Base-by-base conservation (phyloP, 805 yeast genomes). In the Clavispora santaluciae region DNA sequence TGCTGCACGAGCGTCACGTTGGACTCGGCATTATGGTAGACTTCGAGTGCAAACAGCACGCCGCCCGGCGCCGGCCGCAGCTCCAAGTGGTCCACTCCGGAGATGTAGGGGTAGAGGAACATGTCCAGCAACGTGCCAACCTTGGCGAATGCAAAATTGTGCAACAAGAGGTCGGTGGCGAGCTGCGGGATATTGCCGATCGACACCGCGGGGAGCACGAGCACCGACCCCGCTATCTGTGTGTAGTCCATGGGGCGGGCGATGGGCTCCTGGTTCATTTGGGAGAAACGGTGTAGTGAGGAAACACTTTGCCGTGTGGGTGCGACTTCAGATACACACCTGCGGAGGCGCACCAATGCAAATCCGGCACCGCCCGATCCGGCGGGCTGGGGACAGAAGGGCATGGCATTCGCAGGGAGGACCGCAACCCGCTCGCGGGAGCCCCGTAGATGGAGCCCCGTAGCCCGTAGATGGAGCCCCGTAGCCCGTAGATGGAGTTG, bases 141-240 rank as follows among this genome's bases (percentile, higher is more conserved):
- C 28, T 74, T 75, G 41, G 60, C 46, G 43, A 82, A 75, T 4
- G 68, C 70, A 18, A 75, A 62, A n/a, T 81, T 77, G 52, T 83
- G 83, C 8, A 89, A 67, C 20, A 91, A 62, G 22, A 90, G 66
- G 59, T 90, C 98, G 5, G 76, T 60, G 0, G 90, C 63, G 36
- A 91, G 64, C 59, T 93, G 99, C 0, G 98, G 95, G 3, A 89
- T 83, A 54, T 91, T 93, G 6, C 95, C 98, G 5, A 86, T 75
- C 3, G 96, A 79, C 0, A 93, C 84, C 0, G 89, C 63, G 0
- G 98, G 98, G 1, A 93, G 31, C 1, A 91, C 56, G n/a, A 84
- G 63, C 1, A 70, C 71, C 1, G 76, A 60, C 33, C 60, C 63
- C 10, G 18, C 8, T 39, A 28, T 28, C 31, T 28, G 15, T 16